Base-by-base conservation (phyloP, 257 asterid species). In the Perilla frutescens region DNA sequence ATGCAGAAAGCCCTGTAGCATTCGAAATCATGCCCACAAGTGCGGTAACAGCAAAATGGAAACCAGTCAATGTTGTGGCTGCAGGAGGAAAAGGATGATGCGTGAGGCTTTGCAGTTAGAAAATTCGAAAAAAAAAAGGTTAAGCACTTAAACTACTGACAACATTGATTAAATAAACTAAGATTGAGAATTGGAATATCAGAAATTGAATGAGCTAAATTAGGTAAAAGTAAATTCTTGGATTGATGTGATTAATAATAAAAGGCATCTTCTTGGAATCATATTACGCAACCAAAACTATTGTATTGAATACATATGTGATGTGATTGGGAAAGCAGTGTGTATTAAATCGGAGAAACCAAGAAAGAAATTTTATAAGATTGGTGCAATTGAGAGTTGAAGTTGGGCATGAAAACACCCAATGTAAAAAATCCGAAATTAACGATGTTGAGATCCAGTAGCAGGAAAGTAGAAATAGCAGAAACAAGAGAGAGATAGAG, bases 21-120 rank as follows among this genome's bases (percentile, higher is more conserved):
- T 89, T 91, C 44, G 98, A 93, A 73, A 91, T 85, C 89, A 90
- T 82, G 66, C 98, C 98, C 67, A 93, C 98, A 49, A 93, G 81
- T 36, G 98, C 98, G 62, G 98, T 93, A 40, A 88, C 96, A 67
- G 96, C 97, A 75, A 93, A 93, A 68, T 93, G 98, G 68, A 93
- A 93, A 40, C 98, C 98, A 71, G 98, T 93, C 86, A 93, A 86
- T 12, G 96, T 87, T 20, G 98, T 93, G 34, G 98, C 98, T 93
- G 96, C 77, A 83, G 51, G 57, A 44, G 62, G 48, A 78, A 81
- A 70, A 48, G 26, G 57, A 79, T 14, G 53, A 58, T 20, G 26
- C 53, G 66, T 48, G 43, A 61, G 29, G 31, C 47, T 36, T 37
- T n/a, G 45, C 56, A 68, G 49, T 65, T 32, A 43, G 31, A 70